A percentile compares a stretch with the other conserved stretches of the same genome.
phyloP scores from a whole-genome alignment of 1,139 yeast genomes.

The Yamadazyma taylorii region DNA sequence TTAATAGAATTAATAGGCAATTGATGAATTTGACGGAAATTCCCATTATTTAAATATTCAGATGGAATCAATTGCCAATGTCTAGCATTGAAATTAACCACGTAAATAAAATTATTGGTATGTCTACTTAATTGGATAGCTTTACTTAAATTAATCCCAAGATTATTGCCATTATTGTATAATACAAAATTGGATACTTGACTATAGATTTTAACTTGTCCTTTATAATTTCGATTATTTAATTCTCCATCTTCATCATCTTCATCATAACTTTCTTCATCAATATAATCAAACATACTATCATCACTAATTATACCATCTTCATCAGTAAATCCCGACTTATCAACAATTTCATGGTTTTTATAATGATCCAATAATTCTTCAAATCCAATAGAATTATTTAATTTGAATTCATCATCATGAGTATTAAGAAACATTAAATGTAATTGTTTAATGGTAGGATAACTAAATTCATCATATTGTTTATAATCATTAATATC shows the following conservation, averaged over 20 bases:
- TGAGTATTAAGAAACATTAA: conserved; percentile 15
- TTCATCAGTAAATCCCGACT: background rate
- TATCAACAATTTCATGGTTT: background rate
- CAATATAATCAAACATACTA: conserved; percentile 1
- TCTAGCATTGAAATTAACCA: conserved; percentile 17
- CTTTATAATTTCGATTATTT: conserved; percentile 32
- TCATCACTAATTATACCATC: conserved; percentile 1
- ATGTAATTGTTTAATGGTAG: conserved; percentile 14
- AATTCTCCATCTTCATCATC: conserved; percentile 16
- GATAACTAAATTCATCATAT: conserved; percentile 9
- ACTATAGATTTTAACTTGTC: conserved; percentile 34
- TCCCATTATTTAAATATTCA: conserved; percentile 16
- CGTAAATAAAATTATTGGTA: conserved; percentile 15
- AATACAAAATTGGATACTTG: conserved; percentile 34
- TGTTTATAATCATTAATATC: conserved; percentile 11
- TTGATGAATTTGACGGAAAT: conserved; percentile 15
- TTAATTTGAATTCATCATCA: conserved; percentile 13
- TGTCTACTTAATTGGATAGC: conserved; percentile 10
- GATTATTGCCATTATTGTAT: conserved; percentile 24
- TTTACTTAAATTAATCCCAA: conserved; percentile 16
- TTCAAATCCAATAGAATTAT: conserved; percentile 13
- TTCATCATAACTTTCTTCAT: background rate
- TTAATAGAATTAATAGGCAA: conserved; percentile 21
- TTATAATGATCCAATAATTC: conserved; percentile 8
- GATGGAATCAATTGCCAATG: conserved; percentile 19